Evolutionary conservation across 768 basidiomycete genomes (phyloP), one percentile per base, ranked within the genome.

Genomic region (Solioccasus polychromus): DNA sequence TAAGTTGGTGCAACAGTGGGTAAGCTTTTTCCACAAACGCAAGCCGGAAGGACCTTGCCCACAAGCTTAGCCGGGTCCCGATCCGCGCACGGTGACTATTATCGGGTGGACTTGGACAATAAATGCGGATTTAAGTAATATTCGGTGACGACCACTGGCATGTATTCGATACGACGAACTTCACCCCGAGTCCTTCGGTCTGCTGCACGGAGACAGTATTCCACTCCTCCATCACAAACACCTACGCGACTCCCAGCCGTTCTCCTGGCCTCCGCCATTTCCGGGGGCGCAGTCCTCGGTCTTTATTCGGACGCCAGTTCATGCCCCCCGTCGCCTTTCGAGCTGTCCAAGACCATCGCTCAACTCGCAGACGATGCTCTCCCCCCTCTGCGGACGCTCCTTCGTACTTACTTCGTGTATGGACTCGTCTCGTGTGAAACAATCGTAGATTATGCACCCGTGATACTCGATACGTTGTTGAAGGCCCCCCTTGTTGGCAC

Each of bases 341-440:
- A 40, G 39, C 28, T 57, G 9, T 42, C 32, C 15, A 26, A 30
- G 18, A 19, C 42, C 35, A n/a, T 14, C 22, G 12, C 45, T 9
- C 18, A 23, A 29, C 35, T 39, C 8, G 37, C 22, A 26, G 14
- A 25, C 24, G 37, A 44, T 4, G 8, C 7, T 5, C 42, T 61
- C 24, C 48, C 72, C 1, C 40, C 51, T 23, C 57, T 79, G 6
- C 40, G 58, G 18, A 52, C 69, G 1, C 75, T 88, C 18, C 47
- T 89, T 37, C 78, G 92, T 30, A 69, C 89, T 2, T 95, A 93
- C 57, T 61, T 85, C 25, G 92, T 95, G 23, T 95, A 88, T 69
- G 74, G 85, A 6, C 73, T 89, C 63, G 87, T 84, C 59, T 90
- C 90, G 5, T 69, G 88, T 19, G 88, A 92, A 3, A 53, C 71